Base-by-base conservation (phyloP, 306 rosid genomes). In the Phaseolus lunatus region DNA sequence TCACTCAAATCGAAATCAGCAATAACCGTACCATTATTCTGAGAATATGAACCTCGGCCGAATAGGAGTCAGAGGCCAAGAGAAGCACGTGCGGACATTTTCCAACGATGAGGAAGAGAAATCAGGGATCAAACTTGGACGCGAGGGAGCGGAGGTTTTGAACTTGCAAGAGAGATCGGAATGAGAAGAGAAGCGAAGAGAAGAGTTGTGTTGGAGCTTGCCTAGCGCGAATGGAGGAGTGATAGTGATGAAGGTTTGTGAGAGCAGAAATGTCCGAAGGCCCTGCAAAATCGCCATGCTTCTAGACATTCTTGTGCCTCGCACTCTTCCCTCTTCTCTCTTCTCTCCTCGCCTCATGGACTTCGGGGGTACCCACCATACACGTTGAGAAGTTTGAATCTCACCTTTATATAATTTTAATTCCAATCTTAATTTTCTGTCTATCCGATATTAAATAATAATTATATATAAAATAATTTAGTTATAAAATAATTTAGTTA, bases 231-330 rank as follows among this genome's bases (percentile, higher is more conserved):
- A 53, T 63, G 83, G 73, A 48, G 67, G 74, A 41, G 61, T 57
- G 79, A 10, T 64, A 59, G 64, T 67, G 73, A 43, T 43, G 48
- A 43, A 10, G 48, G 48, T 59, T 76, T 53, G 86, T 72, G 89
- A 83, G 61, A 74, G 74, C 31, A 76, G 66, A 78, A 82, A 70
- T 77, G 63, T 67, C 78, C 45, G 35, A 78, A 78, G 39, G 53
- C 48, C 93, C 96, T 84, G 83, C 87, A 87, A 58, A 84, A 76
- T 87, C 89, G 93, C 91, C 96, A 88, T 81, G 56, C 57, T 78
- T 81, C 76, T 52, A 87, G 89, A 82, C 67, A 50, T 70, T 83
- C 88, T 80, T 85, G 91, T 86, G 90, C 87, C 52, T 73, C 91
- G 83, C 78, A 79, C 81, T 61, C 80, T 62, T 75, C 59, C 22